Percentiles rank a stretch among this genome's conserved stretches.
These are phyloP conservation scores for Wickerhamiella vanderwaltii DNA, from an alignment of 805 yeast species.

Conservation along the genomic window DNA sequence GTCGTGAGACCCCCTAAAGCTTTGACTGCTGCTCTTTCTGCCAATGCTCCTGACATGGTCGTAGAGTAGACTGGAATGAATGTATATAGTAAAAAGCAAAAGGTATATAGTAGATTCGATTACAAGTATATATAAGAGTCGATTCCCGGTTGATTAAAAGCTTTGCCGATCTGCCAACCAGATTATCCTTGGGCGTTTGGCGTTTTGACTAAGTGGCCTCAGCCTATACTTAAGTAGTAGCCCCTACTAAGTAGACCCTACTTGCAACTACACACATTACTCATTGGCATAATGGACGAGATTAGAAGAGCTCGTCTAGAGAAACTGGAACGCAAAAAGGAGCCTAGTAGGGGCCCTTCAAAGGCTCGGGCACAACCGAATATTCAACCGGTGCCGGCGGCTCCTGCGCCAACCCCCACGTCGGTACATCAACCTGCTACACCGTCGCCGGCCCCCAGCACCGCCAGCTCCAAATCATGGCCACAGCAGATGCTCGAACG, in stretches of 20 bases:
- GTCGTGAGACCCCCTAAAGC: slow-evolving; percentile 77
- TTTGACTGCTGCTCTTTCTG: slow-evolving; percentile 53
- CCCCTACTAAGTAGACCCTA: too few species aligned
- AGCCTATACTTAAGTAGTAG: too few species aligned
- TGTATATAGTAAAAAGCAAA: slow-evolving; percentile 10
- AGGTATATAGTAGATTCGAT: too few species aligned
- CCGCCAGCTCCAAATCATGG: background rate
- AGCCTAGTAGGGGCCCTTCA: too few species aligned
- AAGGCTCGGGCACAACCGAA: too few species aligned
- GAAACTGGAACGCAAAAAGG: slow-evolving; percentile 2
- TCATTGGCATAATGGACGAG: too few species aligned
- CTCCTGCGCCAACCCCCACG: background rate
- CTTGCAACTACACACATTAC: too few species aligned
- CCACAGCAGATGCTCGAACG: slow-evolving; percentile 8
- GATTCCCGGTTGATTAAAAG: too few species aligned
- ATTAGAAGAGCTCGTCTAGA: slow-evolving; percentile 7
- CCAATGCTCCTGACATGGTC: slow-evolving; percentile 23
- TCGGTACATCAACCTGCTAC: background rate
- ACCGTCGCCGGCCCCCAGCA: background rate
- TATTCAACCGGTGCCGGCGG: background rate
- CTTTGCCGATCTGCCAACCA: background rate
- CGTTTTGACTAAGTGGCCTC: too few species aligned
- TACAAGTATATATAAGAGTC: background rate
- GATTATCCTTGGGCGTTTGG: too few species aligned
- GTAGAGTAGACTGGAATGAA: slow-evolving; percentile 14